phyloP scores from a whole-genome alignment of 2,329 filamentous ascomycete genomes.

The Byssoonygena ceratinophila region DNA sequence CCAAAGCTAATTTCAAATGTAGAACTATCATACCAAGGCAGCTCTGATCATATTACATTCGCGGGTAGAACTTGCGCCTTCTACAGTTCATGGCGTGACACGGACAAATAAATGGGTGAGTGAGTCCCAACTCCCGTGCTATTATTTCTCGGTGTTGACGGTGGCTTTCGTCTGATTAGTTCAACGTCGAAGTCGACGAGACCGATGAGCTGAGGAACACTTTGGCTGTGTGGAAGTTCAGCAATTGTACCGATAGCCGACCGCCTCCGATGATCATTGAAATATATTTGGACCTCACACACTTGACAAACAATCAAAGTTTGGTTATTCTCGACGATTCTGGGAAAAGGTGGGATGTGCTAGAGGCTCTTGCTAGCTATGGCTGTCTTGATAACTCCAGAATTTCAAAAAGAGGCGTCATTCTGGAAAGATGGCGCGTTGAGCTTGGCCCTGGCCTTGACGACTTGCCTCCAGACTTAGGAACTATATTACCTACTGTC shows the following conservation, averaged over 20 bases:
- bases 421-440: constrained; percentile 84
- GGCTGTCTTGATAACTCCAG: constrained; percentile 19
- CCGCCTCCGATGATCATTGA: constrained; percentile 83
- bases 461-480: constrained; percentile 44
- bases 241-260: constrained; percentile 63
- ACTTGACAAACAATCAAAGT: constrained; percentile 71
- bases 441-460: constrained; percentile 57
- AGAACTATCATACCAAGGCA: constrained; percentile 90
- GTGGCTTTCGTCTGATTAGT: constrained; percentile 45
- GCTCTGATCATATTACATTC: constrained; percentile 75
- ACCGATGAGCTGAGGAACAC: constrained; percentile 78
- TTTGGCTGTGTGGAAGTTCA: constrained; percentile 68
- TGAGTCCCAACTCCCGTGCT: constrained; percentile 14
- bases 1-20: constrained; percentile 8
- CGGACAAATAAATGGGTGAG: constrained; percentile 81
- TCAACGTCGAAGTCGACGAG: constrained; percentile 88
- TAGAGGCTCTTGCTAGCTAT: constrained; percentile 60
- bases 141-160: neutral
- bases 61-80: constrained; percentile 57
- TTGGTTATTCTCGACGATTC: constrained; percentile 78
- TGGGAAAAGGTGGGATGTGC: constrained; percentile 86
- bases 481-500: constrained; percentile 62
- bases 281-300: constrained; percentile 71
- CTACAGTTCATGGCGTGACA: constrained; percentile 46
- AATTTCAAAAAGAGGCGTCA: constrained; percentile 47